phyloP scores from a whole-genome alignment of 768 basidiomycete genomes.

The Cystofilobasidium macerans region DNA sequence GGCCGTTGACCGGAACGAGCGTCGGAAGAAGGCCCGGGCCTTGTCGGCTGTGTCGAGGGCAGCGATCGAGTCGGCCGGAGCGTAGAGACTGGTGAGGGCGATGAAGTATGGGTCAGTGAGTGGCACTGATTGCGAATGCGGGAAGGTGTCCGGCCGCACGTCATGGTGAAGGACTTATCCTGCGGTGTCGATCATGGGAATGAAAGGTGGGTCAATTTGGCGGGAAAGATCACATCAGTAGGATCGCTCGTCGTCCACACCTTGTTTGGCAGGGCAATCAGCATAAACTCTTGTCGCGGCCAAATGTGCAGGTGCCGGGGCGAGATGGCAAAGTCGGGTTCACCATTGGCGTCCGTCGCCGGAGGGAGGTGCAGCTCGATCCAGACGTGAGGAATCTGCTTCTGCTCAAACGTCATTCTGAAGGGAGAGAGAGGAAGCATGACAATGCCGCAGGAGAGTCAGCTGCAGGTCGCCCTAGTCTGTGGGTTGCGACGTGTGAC shows the following conservation, averaged over 20 bases:
- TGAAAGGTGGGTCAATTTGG: background rate
- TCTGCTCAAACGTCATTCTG: constrained; percentile 91
- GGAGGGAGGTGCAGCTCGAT: constrained; percentile 86
- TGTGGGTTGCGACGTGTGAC: constrained; percentile 17
- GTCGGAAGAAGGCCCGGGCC: constrained; percentile 55
- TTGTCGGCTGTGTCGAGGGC: constrained; percentile 50
- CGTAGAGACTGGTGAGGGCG: constrained; percentile 14
- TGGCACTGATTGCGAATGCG: background rate
- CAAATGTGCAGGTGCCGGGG: constrained; percentile 96
- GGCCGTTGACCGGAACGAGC: constrained; percentile 35
- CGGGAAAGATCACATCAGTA: constrained; percentile 26
- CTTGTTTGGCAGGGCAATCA: constrained; percentile 95
- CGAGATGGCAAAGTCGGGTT: constrained; percentile 70
- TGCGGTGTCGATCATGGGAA: constrained; percentile 39
- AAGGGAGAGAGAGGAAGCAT: constrained; percentile 16
- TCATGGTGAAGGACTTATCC: constrained; percentile 97
- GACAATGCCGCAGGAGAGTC: background rate
- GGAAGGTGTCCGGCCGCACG: constrained; percentile 45
- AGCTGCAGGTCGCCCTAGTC: background rate
- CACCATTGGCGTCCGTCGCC: constrained; percentile 41
- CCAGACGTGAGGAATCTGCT: constrained; percentile 92
- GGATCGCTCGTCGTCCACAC: constrained; percentile 46
- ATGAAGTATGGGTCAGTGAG: background rate
- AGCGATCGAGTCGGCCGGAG: constrained; percentile 36
- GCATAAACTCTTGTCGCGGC: constrained; percentile 98